Percentiles rank a stretch among this genome's conserved stretches.
phyloP scores from a whole-genome alignment of 305 asterid species.

The Fraxinus velutina region DNA sequence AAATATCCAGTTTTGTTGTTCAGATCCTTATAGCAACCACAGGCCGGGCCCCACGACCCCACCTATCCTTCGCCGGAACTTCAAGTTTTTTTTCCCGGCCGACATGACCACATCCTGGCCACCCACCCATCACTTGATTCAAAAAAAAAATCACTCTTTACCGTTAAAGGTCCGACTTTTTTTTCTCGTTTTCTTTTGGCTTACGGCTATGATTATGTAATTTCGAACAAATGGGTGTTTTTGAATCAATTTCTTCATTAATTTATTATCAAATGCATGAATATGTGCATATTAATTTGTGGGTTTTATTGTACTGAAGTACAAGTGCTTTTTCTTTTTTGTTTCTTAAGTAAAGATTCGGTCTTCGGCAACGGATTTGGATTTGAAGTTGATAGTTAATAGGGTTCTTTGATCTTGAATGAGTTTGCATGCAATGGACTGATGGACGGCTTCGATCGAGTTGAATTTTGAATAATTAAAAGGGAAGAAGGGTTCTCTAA shows the following conservation, averaged over 20 bases:
- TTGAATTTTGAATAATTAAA: neutral
- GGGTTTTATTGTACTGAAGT: too few relatives aligned
- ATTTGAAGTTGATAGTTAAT: neutral
- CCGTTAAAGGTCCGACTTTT: neutral
- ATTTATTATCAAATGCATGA: neutral
- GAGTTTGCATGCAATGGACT: neutral
- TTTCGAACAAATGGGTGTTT: neutral
- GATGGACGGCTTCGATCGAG: neutral
- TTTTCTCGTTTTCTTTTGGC: neutral
- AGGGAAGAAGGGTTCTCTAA: neutral
- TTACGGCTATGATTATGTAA: neutral
- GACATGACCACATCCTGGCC: slow-evolving; percentile 24
- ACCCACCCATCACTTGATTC: slow-evolving; percentile 22
- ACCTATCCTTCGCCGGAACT: neutral
- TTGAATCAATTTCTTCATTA: neutral
- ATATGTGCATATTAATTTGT: neutral
- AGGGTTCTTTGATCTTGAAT: neutral
- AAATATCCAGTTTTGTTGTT: too few relatives aligned
- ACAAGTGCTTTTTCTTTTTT: too few relatives aligned
- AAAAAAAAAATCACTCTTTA: neutral
- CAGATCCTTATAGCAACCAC: neutral
- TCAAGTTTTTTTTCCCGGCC: slow-evolving; percentile 2
- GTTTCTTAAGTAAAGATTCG: too few relatives aligned
- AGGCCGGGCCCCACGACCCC: neutral
- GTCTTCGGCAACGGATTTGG: too few relatives aligned